A percentile compares a stretch with the other conserved stretches of the same genome.
Conservation (phyloP, 768 basidiomycete genomes). For the Collybiopsis luxurians region DNA sequence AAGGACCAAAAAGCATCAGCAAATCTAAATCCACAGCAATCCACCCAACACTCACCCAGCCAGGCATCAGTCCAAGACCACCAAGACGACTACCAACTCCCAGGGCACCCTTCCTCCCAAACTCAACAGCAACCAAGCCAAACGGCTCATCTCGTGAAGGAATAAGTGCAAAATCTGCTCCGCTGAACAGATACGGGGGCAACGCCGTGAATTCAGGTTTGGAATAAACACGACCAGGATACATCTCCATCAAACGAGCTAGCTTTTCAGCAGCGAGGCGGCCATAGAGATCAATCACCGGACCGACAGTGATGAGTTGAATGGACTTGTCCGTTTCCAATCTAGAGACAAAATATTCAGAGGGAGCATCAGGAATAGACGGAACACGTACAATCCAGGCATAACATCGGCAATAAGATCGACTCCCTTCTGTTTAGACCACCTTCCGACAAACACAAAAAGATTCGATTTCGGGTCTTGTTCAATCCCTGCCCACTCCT, state of each 20-base stretch:
- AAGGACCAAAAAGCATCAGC: constrained; percentile 2
- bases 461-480: constrained; percentile 88
- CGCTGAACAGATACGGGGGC: constrained; percentile 90
- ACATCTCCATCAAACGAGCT: constrained; percentile 89
- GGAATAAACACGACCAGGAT: constrained; percentile 92
- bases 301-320: constrained; percentile 87
- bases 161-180: constrained; percentile 93
- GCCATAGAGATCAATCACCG: constrained; percentile 94
- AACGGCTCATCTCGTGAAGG: constrained; percentile 97
- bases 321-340: constrained; percentile 84
- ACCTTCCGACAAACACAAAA: constrained; percentile 95
- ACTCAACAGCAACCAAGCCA: constrained; percentile 94
- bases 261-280: constrained; percentile 95
- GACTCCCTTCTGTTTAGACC: constrained; percentile 99
- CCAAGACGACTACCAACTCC: constrained; percentile 94
- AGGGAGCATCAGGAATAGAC: not conserved
- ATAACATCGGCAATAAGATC: constrained; percentile 95
- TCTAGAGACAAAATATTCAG: constrained; percentile 37
- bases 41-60: constrained; percentile 74
- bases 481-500: constrained; percentile 93
- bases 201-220: constrained; percentile 95
- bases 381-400: constrained; percentile 69
- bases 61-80: constrained; percentile 95
- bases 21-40: no score
- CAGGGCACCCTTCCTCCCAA: constrained; percentile 93